Conservation (phyloP, 805 yeast genomes). For the Wickerhamiella allomyrinae region DNA sequence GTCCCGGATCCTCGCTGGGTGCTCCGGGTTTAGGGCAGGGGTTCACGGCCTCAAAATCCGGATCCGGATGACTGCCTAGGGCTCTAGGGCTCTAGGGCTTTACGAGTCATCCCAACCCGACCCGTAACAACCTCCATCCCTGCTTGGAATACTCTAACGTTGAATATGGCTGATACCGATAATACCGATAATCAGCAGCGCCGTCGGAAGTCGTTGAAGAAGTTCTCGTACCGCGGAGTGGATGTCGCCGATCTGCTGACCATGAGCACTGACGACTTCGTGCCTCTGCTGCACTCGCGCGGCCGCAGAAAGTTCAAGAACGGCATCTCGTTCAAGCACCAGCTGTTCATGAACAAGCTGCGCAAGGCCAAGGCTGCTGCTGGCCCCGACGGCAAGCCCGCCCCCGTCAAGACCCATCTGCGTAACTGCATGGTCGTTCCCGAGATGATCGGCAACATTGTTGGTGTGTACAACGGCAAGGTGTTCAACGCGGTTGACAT, state of each 20-base stretch:
- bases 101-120: no score
- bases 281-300: conserved; percentile 94
- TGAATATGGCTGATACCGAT: conserved; percentile 22
- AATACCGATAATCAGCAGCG: conserved; percentile 22
- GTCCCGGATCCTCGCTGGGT: no score
- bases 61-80: background rate
- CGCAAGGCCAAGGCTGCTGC: conserved; percentile 86
- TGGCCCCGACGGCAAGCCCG: conserved; percentile 84
- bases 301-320: conserved; percentile 99
- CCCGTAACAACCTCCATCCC: conserved; percentile 6
- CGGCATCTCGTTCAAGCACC: conserved; percentile 91
- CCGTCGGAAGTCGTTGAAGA: conserved; percentile 73
- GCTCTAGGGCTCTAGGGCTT: conserved; percentile 3
- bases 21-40: no score
- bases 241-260: conserved; percentile 88
- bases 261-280: conserved; percentile 91
- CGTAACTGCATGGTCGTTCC: conserved; percentile 98
- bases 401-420: conserved; percentile 95
- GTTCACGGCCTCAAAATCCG: no score
- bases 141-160: conserved; percentile 2
- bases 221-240: conserved; percentile 98
- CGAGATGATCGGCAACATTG: conserved; percentile 98
- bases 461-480: conserved; percentile 99
- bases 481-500: conserved; percentile 97
- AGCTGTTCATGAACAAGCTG: conserved; percentile 91